Conservation (phyloP, 164 flowering plant species). For the Vitis labrusca region DNA sequence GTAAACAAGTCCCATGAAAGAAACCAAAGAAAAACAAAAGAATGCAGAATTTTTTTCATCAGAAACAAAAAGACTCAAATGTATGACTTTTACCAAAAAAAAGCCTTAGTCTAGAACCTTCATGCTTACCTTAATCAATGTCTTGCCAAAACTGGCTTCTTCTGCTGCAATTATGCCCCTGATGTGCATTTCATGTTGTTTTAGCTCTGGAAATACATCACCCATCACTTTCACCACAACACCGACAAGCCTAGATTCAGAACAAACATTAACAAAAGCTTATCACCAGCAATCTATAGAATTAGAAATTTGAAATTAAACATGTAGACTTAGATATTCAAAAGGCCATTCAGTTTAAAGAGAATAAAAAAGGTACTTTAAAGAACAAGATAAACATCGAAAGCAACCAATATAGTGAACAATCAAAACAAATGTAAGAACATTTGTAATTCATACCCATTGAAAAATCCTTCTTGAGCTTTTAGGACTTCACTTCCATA, state of each 20-base stretch:
- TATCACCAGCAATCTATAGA: neutral
- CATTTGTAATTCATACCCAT: conserved; percentile 49
- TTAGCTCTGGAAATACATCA: conserved; percentile 87
- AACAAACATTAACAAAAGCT: neutral
- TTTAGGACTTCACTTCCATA: conserved; percentile 94
- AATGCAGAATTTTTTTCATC: too few relatives aligned
- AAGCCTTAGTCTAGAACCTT: too few relatives aligned
- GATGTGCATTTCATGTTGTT: conserved; percentile 65
- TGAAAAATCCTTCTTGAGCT: conserved; percentile 91
- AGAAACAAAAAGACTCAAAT: too few relatives aligned
- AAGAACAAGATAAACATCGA: neutral
- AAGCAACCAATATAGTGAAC: too few relatives aligned
- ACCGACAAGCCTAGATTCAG: conserved; percentile 63
- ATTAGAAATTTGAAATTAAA: neutral
- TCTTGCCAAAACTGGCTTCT: conserved; percentile 89
- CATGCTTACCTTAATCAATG: conserved; percentile 69
- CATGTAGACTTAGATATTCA: neutral
- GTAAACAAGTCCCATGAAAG: too few relatives aligned
- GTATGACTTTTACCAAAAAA: too few relatives aligned
- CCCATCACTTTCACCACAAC: conserved; percentile 79
- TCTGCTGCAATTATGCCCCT: conserved; percentile 69
- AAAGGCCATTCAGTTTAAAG: too few relatives aligned
- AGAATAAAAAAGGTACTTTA: too few relatives aligned
- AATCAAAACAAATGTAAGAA: neutral
- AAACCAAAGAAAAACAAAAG: too few relatives aligned